Percentiles rank a stretch among this genome's conserved stretches.
phyloP scores from a whole-genome alignment of 768 basidiomycete species.

The Symmetrospora coprosmae region DNA sequence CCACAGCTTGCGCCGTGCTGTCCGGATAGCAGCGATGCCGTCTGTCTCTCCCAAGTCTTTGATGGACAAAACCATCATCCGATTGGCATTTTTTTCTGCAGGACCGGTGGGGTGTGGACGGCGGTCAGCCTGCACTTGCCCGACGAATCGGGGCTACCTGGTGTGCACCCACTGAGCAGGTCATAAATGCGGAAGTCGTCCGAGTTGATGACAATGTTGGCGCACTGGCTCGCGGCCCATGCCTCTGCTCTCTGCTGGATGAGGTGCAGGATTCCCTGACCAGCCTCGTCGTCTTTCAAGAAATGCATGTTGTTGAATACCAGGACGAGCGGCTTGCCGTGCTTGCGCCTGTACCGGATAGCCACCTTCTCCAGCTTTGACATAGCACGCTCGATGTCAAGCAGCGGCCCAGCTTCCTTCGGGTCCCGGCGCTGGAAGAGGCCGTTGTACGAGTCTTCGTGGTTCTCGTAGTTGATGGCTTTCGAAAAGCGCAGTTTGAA shows the following conservation, averaged over 20 bases:
- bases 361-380: slow-evolving; percentile 67
- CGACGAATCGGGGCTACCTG: slow-evolving; percentile 1
- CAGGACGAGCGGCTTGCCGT: slow-evolving; percentile 57
- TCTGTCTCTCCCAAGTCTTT: slow-evolving; percentile 53
- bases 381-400: slow-evolving; percentile 69
- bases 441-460: slow-evolving; percentile 45
- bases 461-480: slow-evolving; percentile 70
- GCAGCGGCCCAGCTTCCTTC: slow-evolving; percentile 62
- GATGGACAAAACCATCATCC: slow-evolving; percentile 64
- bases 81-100: slow-evolving; percentile 53
- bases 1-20: slow-evolving; percentile 43
- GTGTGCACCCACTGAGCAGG: slow-evolving; percentile 45
- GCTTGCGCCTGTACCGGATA: slow-evolving; percentile 47
- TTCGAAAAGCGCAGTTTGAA: slow-evolving; percentile 69
- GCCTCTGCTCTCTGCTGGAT: slow-evolving; percentile 72
- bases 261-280: slow-evolving; percentile 63
- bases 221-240: slow-evolving; percentile 45
- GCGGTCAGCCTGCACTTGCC: neutral
- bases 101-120: slow-evolving; percentile 21
- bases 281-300: slow-evolving; percentile 49
- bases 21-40: slow-evolving; percentile 47
- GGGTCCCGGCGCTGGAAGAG: slow-evolving; percentile 73
- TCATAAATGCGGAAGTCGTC: slow-evolving; percentile 76
- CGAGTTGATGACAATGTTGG: slow-evolving; percentile 61
- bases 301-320: slow-evolving; percentile 56